Base-by-base conservation (phyloP, 2,329 filamentous ascomycete genomes). In the Ascochyta koolunga region DNA sequence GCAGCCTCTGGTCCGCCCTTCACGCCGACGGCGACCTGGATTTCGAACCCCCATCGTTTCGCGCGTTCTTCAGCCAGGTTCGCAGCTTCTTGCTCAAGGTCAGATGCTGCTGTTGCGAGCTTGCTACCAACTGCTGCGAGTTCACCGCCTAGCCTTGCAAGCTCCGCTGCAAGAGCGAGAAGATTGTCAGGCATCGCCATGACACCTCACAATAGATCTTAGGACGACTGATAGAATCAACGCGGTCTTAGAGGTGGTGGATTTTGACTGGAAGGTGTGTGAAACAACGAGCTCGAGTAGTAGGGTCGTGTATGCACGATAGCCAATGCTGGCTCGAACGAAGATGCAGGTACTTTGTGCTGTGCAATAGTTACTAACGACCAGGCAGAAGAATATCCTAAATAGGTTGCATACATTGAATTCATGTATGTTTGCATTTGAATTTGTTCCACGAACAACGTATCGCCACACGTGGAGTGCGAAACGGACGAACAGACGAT, bases 111-210 rank as follows among this genome's bases (percentile, higher is more conserved):
- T 4, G 47, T 32, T 2, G 60, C 56, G 1, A 69, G 52, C 5
- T 62, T 64, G 19, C 44, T 52, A 35, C 60, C 57, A 7, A 58
- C 54, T 6, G 50, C 54, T 11, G 54, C 38, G 9, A 68, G 59
- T 5, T 62, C 52, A 5, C 40, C 38, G 24, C 57, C 48, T 11
- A 65, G 50, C 15, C 55, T 58, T 7, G 59, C 51, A 10, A 68
- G 60, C 22, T 65, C 58, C 22, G 55, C 56, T 4, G 66, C 62
- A 33, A 68, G 61, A 16, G 57, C 59, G 9, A 67, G 57, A 32
- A 67, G 65, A 9, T 48, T 63, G 38, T 62, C 58, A 5, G 61
- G 63, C 7, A 56, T 63, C 9, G 64, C 58, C 61, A 65, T 67
- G 4, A 25, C n/a, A 42, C 18, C 27, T 29, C 2, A 29, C 3